Evolutionary conservation across 192 early-diverging fungal species (phyloP).

Genomic region (Borealophlyctis nickersoniae): DNA sequence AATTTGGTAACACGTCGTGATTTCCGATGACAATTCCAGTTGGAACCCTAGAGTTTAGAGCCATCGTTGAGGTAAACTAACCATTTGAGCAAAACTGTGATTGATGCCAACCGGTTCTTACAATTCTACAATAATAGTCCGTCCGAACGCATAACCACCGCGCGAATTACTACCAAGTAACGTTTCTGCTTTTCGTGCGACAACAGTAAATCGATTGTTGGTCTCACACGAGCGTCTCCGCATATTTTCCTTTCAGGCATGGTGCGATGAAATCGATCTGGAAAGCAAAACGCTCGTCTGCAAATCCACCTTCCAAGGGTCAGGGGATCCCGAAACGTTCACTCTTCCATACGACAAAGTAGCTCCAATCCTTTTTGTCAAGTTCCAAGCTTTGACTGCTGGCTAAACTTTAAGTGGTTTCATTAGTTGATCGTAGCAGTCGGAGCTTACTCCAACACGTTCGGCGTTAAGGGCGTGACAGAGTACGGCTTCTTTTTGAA

Average conservation of each 20-base stretch:
- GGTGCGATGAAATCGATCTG: slow-evolving; percentile 53
- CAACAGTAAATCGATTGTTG: neutral
- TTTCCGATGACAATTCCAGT: too few species aligned
- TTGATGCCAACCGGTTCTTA: too few species aligned
- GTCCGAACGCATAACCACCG: slow-evolving; percentile 16
- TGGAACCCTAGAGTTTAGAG: slow-evolving; percentile 82
- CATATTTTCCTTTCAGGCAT: slow-evolving; percentile 52
- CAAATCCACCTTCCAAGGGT: slow-evolving; percentile 11
- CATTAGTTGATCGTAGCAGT: slow-evolving; percentile 68
- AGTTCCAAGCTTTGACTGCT: too few species aligned
- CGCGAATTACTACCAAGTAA: slow-evolving; percentile 22
- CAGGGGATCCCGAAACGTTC: slow-evolving; percentile 41
- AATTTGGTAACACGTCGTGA: too few species aligned
- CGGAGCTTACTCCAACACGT: slow-evolving; percentile 83
- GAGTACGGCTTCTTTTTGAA: slow-evolving; percentile 84
- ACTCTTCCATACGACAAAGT: slow-evolving; percentile 70
- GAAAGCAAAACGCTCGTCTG: slow-evolving; percentile 36
- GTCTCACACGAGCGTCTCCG: neutral
- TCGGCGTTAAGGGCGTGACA: slow-evolving; percentile 80
- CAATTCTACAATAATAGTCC: too few species aligned
- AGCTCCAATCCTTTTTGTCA: too few species aligned
- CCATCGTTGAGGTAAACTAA: slow-evolving; percentile 63
- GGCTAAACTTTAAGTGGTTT: too few species aligned
- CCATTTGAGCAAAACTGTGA: too few species aligned
- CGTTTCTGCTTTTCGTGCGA: neutral